Conservation (phyloP, 305 asterid species). For the Plantago coronopus region DNA sequence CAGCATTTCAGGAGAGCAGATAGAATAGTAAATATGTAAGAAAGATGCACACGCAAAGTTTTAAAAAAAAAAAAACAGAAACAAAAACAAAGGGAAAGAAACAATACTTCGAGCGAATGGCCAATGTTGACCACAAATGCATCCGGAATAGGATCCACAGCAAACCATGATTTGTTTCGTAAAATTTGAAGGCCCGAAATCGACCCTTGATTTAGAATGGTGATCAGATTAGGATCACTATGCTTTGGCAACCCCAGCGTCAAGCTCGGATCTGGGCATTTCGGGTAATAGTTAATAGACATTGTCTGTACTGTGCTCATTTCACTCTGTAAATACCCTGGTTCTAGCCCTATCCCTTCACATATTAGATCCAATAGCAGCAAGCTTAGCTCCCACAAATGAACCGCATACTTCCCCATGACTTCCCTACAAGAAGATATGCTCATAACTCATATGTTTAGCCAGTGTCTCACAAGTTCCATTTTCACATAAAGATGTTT, state of each 20-base stretch:
- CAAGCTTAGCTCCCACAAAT: slow-evolving; percentile 24
- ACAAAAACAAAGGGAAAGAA: not conserved
- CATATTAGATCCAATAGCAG: slow-evolving; percentile 26
- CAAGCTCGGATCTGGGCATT: slow-evolving; percentile 29
- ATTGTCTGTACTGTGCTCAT: slow-evolving; percentile 19
- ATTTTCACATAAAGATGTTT: too few relatives aligned
- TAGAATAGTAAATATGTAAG: too few relatives aligned
- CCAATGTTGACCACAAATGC: slow-evolving; percentile 30
- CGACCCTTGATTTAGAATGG: slow-evolving; percentile 24
- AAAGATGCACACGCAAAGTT: not conserved
- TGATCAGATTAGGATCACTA: slow-evolving; percentile 26
- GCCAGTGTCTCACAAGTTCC: too few relatives aligned
- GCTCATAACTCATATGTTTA: too few relatives aligned
- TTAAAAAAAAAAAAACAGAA: too few relatives aligned
- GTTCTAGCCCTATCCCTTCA: slow-evolving; percentile 31
- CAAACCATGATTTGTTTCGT: slow-evolving; percentile 28
- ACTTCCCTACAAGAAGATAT: slow-evolving; percentile 22
- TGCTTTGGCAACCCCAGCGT: slow-evolving; percentile 33
- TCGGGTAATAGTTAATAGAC: slow-evolving; percentile 28
- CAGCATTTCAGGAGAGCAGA: not conserved
- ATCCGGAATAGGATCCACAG: slow-evolving; percentile 26
- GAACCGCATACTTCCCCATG: slow-evolving; percentile 26
- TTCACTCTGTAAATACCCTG: slow-evolving; percentile 19
- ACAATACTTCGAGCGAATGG: slow-evolving; percentile 26
- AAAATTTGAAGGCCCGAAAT: slow-evolving; percentile 27